Evolutionary conservation across 164 flowering plant genomes (phyloP).

Genomic region (Umbellularia californica): DNA sequence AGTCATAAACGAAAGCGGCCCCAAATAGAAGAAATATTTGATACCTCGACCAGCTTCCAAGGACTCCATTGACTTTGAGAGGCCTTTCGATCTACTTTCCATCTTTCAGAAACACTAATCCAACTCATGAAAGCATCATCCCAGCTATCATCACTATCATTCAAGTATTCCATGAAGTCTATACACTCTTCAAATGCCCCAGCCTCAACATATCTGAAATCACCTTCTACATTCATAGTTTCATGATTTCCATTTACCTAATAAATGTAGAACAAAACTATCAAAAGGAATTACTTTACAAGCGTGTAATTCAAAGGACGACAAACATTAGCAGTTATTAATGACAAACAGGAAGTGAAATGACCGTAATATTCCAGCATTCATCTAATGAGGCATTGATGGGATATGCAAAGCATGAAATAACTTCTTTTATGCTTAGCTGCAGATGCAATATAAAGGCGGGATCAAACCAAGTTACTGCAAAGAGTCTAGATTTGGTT

Average conservation of each 20-base stretch:
- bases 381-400: background rate
- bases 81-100: slow-evolving; percentile 44
- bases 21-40: background rate
- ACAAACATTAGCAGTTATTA: background rate
- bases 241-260: slow-evolving; percentile 98
- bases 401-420: background rate
- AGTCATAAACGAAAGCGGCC: too few species aligned
- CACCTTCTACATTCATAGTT: slow-evolving; percentile 97
- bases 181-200: slow-evolving; percentile 79
- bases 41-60: slow-evolving; percentile 79
- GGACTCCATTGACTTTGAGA: slow-evolving; percentile 60
- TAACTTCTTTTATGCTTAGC: too few species aligned
- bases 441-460: too few species aligned
- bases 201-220: slow-evolving; percentile 79
- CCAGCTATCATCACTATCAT: slow-evolving; percentile 47
- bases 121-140: slow-evolving; percentile 71
- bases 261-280: background rate
- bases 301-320: background rate
- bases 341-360: background rate
- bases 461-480: too few species aligned
- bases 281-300: background rate
- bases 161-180: slow-evolving; percentile 64
- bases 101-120: slow-evolving; percentile 40
- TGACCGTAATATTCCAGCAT: background rate
- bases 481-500: too few species aligned